These are phyloP conservation scores for Carnegiea gigantea DNA, from an alignment of 179 eudicot species.

Conservation along the genomic window DNA sequence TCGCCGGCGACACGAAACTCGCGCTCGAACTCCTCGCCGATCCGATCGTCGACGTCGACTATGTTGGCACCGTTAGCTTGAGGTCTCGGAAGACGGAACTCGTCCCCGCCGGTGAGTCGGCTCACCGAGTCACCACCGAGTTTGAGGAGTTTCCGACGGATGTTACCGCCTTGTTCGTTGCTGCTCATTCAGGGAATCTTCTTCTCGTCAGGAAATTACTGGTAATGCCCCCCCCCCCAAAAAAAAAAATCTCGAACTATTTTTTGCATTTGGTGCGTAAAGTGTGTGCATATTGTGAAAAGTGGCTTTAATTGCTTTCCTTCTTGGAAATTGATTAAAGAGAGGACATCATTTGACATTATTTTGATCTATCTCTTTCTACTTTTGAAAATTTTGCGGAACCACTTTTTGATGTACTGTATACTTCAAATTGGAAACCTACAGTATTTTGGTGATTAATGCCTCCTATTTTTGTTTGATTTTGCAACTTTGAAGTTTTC, in stretches of 20 bases:
- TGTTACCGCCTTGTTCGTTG: constrained; percentile 60
- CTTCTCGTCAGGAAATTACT: constrained; percentile 46
- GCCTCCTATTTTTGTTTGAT: neutral
- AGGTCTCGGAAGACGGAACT: constrained; percentile 47
- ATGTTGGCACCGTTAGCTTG: constrained; percentile 47
- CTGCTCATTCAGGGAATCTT: constrained; percentile 59
- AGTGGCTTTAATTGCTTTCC: neutral
- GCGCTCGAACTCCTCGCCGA: constrained; percentile 43
- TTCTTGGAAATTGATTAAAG: neutral
- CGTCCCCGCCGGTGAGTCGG: constrained; percentile 45
- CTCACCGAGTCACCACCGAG: constrained; percentile 46
- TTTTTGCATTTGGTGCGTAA: constrained; percentile 4
- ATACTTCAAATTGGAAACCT: neutral
- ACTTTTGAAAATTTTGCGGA: constrained; percentile 18
- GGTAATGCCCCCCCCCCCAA: constrained; percentile 31
- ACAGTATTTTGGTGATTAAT: no score
- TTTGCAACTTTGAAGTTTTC: neutral
- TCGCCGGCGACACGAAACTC: constrained; percentile 36
- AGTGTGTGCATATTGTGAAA: constrained; percentile 2
- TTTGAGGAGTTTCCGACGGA: constrained; percentile 66
- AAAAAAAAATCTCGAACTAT: neutral
- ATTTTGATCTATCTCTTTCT: constrained; percentile 15
- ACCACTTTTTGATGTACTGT: neutral
- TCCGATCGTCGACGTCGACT: constrained; percentile 54
- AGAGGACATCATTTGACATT: neutral